Evolutionary conservation across 306 rosid genomes (phyloP).

Genomic region (Pachyrhizus erosus): DNA sequence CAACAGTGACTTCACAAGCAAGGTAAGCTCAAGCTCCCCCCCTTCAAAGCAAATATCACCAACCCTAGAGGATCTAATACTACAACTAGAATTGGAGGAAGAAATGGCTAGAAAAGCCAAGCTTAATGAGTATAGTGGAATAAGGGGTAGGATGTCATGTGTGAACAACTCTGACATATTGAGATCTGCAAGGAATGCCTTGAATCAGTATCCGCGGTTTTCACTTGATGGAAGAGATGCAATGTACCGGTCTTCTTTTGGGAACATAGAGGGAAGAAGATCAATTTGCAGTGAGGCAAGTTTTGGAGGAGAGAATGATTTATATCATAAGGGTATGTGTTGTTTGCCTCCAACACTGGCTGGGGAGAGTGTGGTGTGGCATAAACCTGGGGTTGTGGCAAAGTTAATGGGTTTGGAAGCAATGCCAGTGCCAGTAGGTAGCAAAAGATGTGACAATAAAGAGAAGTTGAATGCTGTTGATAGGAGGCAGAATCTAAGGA

Average conservation of each 20-base stretch:
- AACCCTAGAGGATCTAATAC: slow-evolving; percentile 74
- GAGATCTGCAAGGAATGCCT: slow-evolving; percentile 84
- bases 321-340: slow-evolving; percentile 34
- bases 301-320: slow-evolving; percentile 36
- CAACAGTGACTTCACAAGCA: slow-evolving; percentile 43
- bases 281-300: slow-evolving; percentile 62
- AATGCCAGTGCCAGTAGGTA: slow-evolving; percentile 62
- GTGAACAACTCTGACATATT: slow-evolving; percentile 82
- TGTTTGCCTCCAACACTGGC: slow-evolving; percentile 61
- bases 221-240: slow-evolving; percentile 95
- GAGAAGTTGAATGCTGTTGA: slow-evolving; percentile 44
- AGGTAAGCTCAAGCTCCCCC: slow-evolving; percentile 41
- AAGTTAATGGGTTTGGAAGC: slow-evolving; percentile 95
- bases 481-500: slow-evolving; percentile 56
- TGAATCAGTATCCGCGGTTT: slow-evolving; percentile 93
- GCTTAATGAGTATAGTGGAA: slow-evolving; percentile 40
- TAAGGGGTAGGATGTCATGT: slow-evolving; percentile 72
- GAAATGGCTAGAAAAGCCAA: slow-evolving; percentile 65
- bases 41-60: slow-evolving; percentile 47
- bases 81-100: slow-evolving; percentile 74
- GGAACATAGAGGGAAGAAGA: slow-evolving; percentile 57
- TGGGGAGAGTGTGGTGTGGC: slow-evolving; percentile 86
- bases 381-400: slow-evolving; percentile 89
- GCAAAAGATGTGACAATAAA: slow-evolving; percentile 39
- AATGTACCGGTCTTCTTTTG: slow-evolving; percentile 83